These are phyloP conservation scores for Candida dendrica DNA, from an alignment of 805 yeast species.

Conservation along the genomic window DNA sequence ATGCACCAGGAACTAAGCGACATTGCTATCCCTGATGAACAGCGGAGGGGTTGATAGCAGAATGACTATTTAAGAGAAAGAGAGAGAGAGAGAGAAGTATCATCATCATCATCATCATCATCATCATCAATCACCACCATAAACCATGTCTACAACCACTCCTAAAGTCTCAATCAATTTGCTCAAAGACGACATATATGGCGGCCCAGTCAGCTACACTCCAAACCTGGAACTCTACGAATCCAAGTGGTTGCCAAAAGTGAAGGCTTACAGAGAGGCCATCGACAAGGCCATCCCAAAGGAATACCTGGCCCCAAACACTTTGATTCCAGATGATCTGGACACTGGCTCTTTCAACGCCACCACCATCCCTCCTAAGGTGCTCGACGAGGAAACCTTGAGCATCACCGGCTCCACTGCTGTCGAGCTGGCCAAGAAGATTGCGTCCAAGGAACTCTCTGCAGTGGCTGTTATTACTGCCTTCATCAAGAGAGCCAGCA, in stretches of 20 bases:
- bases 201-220: not conserved
- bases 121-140: too few relatives aligned
- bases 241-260: slow-evolving; percentile 43
- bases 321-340: not conserved
- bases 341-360: not conserved
- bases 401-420: not conserved
- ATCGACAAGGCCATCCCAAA: not conserved
- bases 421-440: not conserved
- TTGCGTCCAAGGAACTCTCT: not conserved
- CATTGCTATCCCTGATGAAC: too few relatives aligned
- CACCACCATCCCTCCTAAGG: not conserved
- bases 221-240: slow-evolving; percentile 34
- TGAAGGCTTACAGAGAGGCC: not conserved
- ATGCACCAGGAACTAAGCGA: too few relatives aligned
- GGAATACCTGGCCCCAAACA: slow-evolving; percentile 24
- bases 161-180: not conserved
- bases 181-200: not conserved
- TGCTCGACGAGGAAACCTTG: not conserved
- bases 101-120: too few relatives aligned
- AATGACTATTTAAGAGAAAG: too few relatives aligned
- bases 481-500: slow-evolving; percentile 37
- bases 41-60: too few relatives aligned
- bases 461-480: slow-evolving; percentile 2
- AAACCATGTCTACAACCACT: not conserved
- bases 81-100: too few relatives aligned